Evolutionary conservation across 192 early-diverging fungal species (phyloP).

Genomic region (Gigaspora rosea): DNA sequence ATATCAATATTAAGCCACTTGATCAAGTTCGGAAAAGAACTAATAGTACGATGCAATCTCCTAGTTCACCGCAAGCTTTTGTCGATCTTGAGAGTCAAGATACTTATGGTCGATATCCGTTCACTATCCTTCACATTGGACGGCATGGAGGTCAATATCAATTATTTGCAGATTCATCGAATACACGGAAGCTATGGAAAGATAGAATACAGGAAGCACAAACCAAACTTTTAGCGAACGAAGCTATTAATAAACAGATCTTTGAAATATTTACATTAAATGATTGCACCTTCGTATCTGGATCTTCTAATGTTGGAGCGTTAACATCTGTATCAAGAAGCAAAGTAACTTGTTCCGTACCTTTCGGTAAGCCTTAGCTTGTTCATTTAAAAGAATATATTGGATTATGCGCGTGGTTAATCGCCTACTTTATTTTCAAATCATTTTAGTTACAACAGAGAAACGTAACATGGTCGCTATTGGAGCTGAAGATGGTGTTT

Average conservation of each 20-base stretch:
- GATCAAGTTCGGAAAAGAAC: conserved; percentile 35
- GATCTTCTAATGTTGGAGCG: not conserved
- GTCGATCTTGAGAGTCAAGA: conserved; percentile 13
- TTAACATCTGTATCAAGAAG: conserved; percentile 47
- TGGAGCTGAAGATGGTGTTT: conserved; percentile 83
- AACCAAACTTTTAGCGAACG: conserved; percentile 51
- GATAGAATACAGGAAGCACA: conserved; percentile 64
- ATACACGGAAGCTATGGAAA: conserved; percentile 79
- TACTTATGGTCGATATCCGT: conserved; percentile 21
- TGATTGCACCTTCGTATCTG: conserved; percentile 20
- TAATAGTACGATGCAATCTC: conserved; percentile 9
- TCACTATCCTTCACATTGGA: conserved; percentile 79
- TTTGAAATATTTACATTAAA: conserved; percentile 45
- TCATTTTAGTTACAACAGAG: conserved; percentile 42
- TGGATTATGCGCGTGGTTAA: too few species aligned
- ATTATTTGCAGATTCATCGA: conserved; percentile 72
- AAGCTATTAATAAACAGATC: conserved; percentile 50
- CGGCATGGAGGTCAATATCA: conserved; percentile 68
- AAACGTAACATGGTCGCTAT: conserved; percentile 70
- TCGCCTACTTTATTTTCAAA: not conserved
- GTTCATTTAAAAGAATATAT: not conserved
- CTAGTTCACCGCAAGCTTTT: not conserved
- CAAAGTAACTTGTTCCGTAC: conserved; percentile 60
- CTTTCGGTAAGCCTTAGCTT: conserved; percentile 44
- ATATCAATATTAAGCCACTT: conserved; percentile 13